Base-by-base conservation (phyloP, 163 green algal species). In the Trebouxia gelatinosa region DNA sequence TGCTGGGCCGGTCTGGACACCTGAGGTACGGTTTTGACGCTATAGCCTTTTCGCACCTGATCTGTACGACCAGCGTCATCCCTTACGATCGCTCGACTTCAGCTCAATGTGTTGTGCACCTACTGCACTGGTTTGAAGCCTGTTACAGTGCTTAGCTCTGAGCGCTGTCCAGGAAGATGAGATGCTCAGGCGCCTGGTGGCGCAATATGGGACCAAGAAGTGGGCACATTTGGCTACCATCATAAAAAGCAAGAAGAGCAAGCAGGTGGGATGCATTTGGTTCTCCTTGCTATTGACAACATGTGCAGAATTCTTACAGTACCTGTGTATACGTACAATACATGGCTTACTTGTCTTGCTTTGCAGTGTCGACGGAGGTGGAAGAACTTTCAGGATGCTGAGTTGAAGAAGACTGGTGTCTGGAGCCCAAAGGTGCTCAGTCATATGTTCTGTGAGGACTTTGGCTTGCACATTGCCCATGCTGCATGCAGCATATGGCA, bases 111-210 rank as follows among this genome's bases (percentile, higher is more conserved):
- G n/a, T n/a, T n/a, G n/a, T n/a, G n/a, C n/a, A n/a, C n/a, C n/a
- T n/a, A n/a, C n/a, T n/a, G n/a, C n/a, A n/a, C n/a, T n/a, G n/a
- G n/a, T n/a, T n/a, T n/a, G n/a, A n/a, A n/a, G n/a, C n/a, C n/a
- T n/a, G n/a, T n/a, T n/a, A n/a, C n/a, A n/a, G n/a, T n/a, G n/a
- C n/a, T n/a, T n/a, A n/a, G n/a, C n/a, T n/a, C n/a, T n/a, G n/a
- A n/a, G n/a, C n/a, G n/a, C n/a, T n/a, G n/a, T 76, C 13, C 74
- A 94, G 84, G 91, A 95, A 79, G 92, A 97, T 70, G 84, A 91
- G 29, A 37, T 82, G 78, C 84, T 96, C 35, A 71, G 83, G 23
- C 62, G 80, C 23, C 84, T 97, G 28, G 88, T 96, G 2, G 83
- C 84, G 6, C 67, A 92, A 75, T 84, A 93, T 48, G 92, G 92